Evolutionary conservation across 2,329 filamentous ascomycete species (phyloP).

Genomic region (Xylogone sp.): DNA sequence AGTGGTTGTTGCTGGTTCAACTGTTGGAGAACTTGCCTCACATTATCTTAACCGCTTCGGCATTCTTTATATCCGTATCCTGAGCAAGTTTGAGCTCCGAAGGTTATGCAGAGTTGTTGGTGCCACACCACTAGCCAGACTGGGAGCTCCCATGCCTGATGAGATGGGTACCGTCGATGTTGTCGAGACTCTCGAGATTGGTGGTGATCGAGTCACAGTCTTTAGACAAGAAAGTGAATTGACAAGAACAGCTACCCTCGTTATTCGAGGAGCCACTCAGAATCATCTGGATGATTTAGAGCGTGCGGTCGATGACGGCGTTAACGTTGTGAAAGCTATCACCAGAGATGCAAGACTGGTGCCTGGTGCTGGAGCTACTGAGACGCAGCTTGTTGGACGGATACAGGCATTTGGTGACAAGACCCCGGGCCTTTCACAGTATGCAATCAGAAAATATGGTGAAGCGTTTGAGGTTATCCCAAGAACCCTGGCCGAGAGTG

Average conservation of each 20-base stretch:
- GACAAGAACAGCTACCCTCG: constrained; percentile 89
- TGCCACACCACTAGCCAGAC: constrained; percentile 89
- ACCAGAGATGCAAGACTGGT: constrained; percentile 89
- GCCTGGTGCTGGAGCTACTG: constrained; percentile 89
- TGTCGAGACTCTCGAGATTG: constrained; percentile 96
- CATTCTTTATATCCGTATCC: constrained; percentile 92
- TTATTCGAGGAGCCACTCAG: constrained; percentile 92
- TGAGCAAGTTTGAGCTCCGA: constrained; percentile 97
- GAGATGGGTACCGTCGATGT: constrained; percentile 96
- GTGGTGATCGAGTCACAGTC: constrained; percentile 94
- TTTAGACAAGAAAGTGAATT: constrained; percentile 94
- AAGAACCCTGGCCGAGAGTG: constrained; percentile 88
- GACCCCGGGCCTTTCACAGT: constrained; percentile 88
- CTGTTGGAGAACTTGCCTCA: constrained; percentile 91
- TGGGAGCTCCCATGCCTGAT: constrained; percentile 98
- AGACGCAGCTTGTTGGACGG: constrained; percentile 89
- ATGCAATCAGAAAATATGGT: constrained; percentile 95
- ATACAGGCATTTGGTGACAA: constrained; percentile 88
- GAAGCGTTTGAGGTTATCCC: constrained; percentile 98
- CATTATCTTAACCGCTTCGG: constrained; percentile 98
- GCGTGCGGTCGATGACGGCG: constrained; percentile 93
- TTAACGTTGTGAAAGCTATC: constrained; percentile 98
- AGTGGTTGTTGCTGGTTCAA: constrained; percentile 86
- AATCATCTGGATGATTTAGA: constrained; percentile 98
- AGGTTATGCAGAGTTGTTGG: constrained; percentile 94